These are phyloP conservation scores for Dichotomocladium elegans DNA, from an alignment of 371 early-diverging fungal species.

Conservation along the genomic window DNA sequence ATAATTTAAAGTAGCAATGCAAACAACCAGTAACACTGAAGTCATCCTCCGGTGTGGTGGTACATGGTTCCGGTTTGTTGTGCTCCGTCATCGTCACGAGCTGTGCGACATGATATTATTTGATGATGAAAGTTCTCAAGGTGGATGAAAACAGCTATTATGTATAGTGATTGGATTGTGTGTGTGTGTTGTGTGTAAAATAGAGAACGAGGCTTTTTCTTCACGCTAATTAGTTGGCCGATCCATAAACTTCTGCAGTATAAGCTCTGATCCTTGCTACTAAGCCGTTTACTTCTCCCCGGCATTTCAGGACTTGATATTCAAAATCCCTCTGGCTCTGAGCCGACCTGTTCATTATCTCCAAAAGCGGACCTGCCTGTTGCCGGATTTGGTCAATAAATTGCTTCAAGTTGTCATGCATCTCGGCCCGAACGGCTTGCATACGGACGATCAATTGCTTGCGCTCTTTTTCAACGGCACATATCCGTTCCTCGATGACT, in stretches of 20 bases:
- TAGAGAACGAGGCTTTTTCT: too few species aligned
- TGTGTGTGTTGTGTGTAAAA: too few species aligned
- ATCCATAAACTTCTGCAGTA: slow-evolving; percentile 29
- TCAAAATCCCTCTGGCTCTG: slow-evolving; percentile 19
- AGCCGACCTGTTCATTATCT: slow-evolving; percentile 9
- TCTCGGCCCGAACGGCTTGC: slow-evolving; percentile 1
- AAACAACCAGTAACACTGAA: too few species aligned
- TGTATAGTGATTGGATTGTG: too few species aligned
- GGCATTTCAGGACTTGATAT: slow-evolving; percentile 26
- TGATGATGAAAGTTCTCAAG: too few species aligned
- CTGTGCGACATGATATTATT: too few species aligned
- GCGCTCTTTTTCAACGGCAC: slow-evolving; percentile 4
- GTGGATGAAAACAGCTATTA: too few species aligned
- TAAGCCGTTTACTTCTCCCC: slow-evolving; percentile 37
- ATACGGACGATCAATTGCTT: slow-evolving; percentile 2
- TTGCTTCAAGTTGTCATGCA: slow-evolving; percentile 17
- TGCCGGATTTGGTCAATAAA: slow-evolving; percentile 21
- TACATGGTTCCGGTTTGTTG: too few species aligned
- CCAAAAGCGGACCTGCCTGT: slow-evolving; percentile 17
- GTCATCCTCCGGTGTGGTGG: too few species aligned
- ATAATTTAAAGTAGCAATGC: too few species aligned
- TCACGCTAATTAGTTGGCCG: too few species aligned
- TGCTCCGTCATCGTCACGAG: too few species aligned
- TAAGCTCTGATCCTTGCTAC: slow-evolving; percentile 33
- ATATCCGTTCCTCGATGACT: slow-evolving; percentile 5